Base-by-base conservation (phyloP, 1,284 basidiomycete genomes). In the Cryptococcus deneoformans region DNA sequence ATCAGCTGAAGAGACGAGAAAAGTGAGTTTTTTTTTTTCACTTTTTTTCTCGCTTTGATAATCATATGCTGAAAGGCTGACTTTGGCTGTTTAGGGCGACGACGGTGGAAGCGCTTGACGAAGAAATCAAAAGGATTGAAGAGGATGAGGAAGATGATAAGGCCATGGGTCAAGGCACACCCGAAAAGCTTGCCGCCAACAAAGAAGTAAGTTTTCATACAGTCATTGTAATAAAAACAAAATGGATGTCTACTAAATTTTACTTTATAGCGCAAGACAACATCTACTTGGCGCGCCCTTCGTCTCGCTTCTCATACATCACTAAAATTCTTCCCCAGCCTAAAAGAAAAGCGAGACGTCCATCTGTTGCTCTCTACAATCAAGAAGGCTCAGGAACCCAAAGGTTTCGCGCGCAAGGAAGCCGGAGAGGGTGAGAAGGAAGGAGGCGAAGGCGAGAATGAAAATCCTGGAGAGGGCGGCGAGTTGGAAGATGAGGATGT, bases 111-210 rank as follows among this genome's bases (percentile, higher is more conserved):
- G 60, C 53, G 12, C 59, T 73, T 36, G 67, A 68, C 42, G 63
- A 68, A 45, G 64, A 70, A 51, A 60, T 70, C 14, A n/a, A 47
- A 38, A 49, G 50, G 24, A 65, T 74, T 34, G 68, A 71, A 50
- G 61, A 50, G 56, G 71, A 70, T 20, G 69, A 70, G 46, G 72
- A 70, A 55, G 72, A 73, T 50, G 70, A 74, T 52, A 61, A 58
- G 49, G 72, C 69, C 2, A 71, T 74, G 69, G 72, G 72, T 5
- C 62, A 52, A 10, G 67, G 68, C 40, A 56, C 57, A 8, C 46
- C 60, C 1, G 56, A 63, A 2, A 64, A 67, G 37, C 40, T 60
- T 24, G 56, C 59, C 7, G 48, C 57, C 12, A 60, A 66, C 45
- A 58, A 62, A 35, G 67, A 71, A 58, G 20, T 20, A 20, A 20